Conservation (phyloP, 1,139 yeast species). For the Suhomyces anneliseae region DNA sequence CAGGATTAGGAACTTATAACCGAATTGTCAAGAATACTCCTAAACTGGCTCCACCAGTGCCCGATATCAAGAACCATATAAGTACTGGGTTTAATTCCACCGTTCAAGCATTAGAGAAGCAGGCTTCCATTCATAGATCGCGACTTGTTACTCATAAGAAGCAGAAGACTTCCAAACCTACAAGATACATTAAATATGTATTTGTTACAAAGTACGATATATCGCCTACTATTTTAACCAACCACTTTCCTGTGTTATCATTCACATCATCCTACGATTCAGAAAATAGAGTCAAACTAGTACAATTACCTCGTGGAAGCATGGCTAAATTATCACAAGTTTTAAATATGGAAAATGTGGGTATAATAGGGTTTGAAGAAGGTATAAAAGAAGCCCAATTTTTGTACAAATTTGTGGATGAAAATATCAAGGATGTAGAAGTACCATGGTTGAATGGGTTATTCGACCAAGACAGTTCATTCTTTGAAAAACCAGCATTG, state of each 20-base stretch:
- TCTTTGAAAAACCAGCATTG: slow-evolving; percentile 35
- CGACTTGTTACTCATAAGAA: slow-evolving; percentile 8
- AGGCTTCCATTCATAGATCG: slow-evolving; percentile 32
- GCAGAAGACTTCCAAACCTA: slow-evolving; percentile 5
- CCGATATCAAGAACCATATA: slow-evolving; percentile 26
- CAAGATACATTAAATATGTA: slow-evolving; percentile 34
- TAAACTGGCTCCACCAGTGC: slow-evolving; percentile 19
- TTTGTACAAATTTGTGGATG: slow-evolving; percentile 32
- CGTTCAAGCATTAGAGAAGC: slow-evolving; percentile 49
- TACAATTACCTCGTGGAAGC: slow-evolving; percentile 55
- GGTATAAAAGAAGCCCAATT: slow-evolving; percentile 26
- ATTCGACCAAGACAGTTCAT: slow-evolving; percentile 17
- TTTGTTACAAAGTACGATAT: slow-evolving; percentile 59
- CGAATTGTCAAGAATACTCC: slow-evolving; percentile 13
- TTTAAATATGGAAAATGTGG: slow-evolving; percentile 27
- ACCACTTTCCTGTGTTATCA: slow-evolving; percentile 54
- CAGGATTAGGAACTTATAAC: slow-evolving; percentile 38
- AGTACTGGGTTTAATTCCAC: slow-evolving; percentile 58
- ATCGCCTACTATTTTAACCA: slow-evolving; percentile 45
- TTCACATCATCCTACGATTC: slow-evolving; percentile 41
- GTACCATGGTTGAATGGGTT: slow-evolving; percentile 48
- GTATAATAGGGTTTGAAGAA: slow-evolving; percentile 31
- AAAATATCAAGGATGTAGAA: slow-evolving; percentile 35
- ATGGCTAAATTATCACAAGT: slow-evolving; percentile 35
- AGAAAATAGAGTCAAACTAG: slow-evolving; percentile 41